Percentiles rank a stretch among this genome's conserved stretches.
These are phyloP conservation scores for Diddensiella santjacobensis DNA, from an alignment of 805 yeast genomes.

Conservation along the genomic window DNA sequence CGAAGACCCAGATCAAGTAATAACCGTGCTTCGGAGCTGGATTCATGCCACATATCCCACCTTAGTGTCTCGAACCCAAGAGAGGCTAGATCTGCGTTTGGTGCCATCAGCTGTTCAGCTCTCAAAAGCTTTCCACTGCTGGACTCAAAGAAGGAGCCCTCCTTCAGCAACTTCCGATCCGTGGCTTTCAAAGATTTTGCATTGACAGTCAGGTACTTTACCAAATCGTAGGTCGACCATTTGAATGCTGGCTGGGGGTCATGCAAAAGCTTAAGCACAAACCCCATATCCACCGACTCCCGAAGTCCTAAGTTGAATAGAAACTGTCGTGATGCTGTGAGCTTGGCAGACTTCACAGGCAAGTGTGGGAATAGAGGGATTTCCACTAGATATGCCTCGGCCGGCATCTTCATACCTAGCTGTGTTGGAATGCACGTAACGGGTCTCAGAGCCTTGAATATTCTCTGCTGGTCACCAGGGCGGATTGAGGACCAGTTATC, in stretches of 20 bases:
- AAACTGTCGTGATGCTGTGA: constrained; percentile 21
- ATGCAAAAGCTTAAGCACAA: constrained; percentile 34
- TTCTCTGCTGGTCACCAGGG: constrained; percentile 9
- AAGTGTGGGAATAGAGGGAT: constrained; percentile 36
- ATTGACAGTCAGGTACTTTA: constrained; percentile 33
- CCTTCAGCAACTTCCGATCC: constrained; percentile 32
- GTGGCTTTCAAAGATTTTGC: constrained; percentile 23
- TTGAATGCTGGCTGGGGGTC: constrained; percentile 22
- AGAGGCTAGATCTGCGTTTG: constrained; percentile 24
- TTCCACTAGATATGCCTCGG: constrained; percentile 31
- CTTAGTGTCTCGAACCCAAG: constrained; percentile 31
- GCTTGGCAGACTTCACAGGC: constrained; percentile 30
- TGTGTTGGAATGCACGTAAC: constrained; percentile 37
- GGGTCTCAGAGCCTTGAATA: constrained; percentile 12
- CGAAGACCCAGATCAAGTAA: constrained; percentile 32
- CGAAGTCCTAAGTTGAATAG: constrained; percentile 34
- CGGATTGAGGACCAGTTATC: constrained; percentile 25
- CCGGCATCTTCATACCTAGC: constrained; percentile 35
- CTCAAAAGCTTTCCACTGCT: constrained; percentile 18
- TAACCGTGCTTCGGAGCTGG: constrained; percentile 29
- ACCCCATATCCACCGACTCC: constrained; percentile 37
- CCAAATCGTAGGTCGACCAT: constrained; percentile 36
- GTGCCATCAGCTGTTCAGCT: constrained; percentile 33
- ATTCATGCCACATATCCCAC: constrained; percentile 29
- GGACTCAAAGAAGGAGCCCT: constrained; percentile 30